A percentile compares a stretch with the other conserved stretches of the same genome.
These are phyloP conservation scores for Penicillium concentricum DNA, from an alignment of 2,329 filamentous ascomycete species.

Conservation along the genomic window DNA sequence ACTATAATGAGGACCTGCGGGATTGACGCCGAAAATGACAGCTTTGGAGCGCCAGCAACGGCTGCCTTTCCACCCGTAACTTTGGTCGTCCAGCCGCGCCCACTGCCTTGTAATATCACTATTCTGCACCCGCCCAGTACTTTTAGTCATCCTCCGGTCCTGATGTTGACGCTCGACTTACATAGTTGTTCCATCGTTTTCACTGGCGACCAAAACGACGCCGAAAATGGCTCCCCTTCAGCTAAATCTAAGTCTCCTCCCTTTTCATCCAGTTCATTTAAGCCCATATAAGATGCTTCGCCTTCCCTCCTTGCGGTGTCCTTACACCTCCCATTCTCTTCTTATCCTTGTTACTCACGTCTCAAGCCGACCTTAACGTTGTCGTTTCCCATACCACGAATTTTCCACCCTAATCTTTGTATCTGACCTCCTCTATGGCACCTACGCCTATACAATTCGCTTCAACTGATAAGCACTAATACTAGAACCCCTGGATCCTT, in stretches of 20 bases:
- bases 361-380: conserved; percentile 3
- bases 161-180: conserved; percentile 8
- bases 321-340: conserved; percentile 3
- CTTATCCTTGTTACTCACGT: background rate
- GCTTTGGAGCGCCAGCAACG: conserved; percentile 23
- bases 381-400: conserved; percentile 1
- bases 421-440: conserved; percentile 9
- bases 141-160: conserved; percentile 13
- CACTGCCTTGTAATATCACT: conserved; percentile 8
- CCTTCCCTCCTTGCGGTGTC: conserved; percentile 2
- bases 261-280: conserved; percentile 1
- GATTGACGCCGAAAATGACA: no score
- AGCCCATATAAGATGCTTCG: conserved; percentile 16
- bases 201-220: conserved; percentile 14
- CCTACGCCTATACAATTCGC: conserved; percentile 1
- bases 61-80: conserved; percentile 21
- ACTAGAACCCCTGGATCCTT: no score
- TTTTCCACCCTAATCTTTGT: conserved; percentile 9
- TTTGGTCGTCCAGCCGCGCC: conserved; percentile 13
- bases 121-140: conserved; percentile 18
- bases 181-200: conserved; percentile 15
- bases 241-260: background rate
- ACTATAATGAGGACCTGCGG: no score
- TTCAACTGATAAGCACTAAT: conserved; percentile 21
- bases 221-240: conserved; percentile 21